Evolutionary conservation across 768 basidiomycete species (phyloP), one percentile per base, ranked within the genome.

Genomic region (Stropharia rugosoannulata): DNA sequence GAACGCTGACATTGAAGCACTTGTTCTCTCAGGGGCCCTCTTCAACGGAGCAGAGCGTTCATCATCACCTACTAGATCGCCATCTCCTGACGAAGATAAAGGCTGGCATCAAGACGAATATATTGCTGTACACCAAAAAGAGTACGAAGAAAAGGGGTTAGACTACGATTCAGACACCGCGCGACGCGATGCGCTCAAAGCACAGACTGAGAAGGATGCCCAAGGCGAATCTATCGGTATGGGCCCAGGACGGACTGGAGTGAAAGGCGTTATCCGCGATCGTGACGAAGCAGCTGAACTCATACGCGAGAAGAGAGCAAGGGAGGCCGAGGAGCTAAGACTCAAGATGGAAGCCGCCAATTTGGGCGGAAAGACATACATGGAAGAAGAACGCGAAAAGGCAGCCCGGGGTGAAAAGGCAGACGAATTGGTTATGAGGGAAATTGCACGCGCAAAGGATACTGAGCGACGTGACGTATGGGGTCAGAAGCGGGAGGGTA

Each of bases 231-330:
- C 86, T 11, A 90, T 93, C 48, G 90, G 92, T 8, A 89, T 93
- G 87, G 89, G 87, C 3, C 89, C 89, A 9, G 91, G 91, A 4
- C 78, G 92, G 25, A 94, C 92, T 5, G 92, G 92, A 18, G 92
- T 93, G 45, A 94, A 94, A 62, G 91, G 92, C 22, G 92, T 94
- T 56, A 89, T 94, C 54, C 81, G 90, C 25, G 92, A 94, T 70
- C 80, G 83, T 29, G 76, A 85, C 55, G 92, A 94, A 64, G 89
- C 89, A 3, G 78, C 74, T 19, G 69, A 75, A 48, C 65, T 84
- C 18, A 75, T 80, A 48, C 78, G 81, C n/a, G 77, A 80, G 22
- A 81, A 79, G 59, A 75, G 75, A 10, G 75, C 75, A 4, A 72
- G 68, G 15, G 85, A 89, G 53, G 66, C 84, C 32, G 78, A 81